A percentile compares a stretch with the other conserved stretches of the same genome.
These are phyloP conservation scores for Alternaria triticimaculans DNA, from an alignment of 2,329 filamentous ascomycete genomes.

Conservation along the genomic window DNA sequence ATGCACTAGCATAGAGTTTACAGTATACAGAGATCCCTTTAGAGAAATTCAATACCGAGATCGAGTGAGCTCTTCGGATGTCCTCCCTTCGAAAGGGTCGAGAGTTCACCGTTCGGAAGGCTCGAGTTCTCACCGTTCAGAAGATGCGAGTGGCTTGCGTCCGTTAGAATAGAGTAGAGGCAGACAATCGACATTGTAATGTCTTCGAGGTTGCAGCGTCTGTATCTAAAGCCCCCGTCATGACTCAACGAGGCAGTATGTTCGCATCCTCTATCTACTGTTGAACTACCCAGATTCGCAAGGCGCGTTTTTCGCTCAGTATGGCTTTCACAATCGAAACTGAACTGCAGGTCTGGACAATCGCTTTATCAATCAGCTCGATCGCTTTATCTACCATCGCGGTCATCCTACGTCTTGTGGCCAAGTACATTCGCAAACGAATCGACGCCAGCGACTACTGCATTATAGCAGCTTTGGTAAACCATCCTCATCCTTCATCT, in stretches of 20 bases:
- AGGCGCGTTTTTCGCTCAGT: neutral
- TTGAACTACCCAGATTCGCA: neutral
- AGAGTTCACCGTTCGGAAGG: too few species aligned
- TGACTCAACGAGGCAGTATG: neutral
- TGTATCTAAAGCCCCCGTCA: neutral
- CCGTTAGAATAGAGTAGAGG: neutral
- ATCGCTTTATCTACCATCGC: neutral
- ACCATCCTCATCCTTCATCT: neutral
- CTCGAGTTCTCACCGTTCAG: too few species aligned
- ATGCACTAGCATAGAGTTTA: neutral
- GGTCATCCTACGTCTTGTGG: neutral
- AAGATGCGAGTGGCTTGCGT: neutral
- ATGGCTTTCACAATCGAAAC: neutral
- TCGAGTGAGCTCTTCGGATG: neutral
- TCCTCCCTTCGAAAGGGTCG: neutral
- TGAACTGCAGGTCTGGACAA: neutral
- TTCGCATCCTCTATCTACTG: too few species aligned
- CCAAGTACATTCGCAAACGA: neutral
- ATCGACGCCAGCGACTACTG: neutral
- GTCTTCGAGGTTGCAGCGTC: neutral
- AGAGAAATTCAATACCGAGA: neutral
- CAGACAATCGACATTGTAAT: neutral
- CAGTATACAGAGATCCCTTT: neutral
- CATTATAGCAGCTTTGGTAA: neutral
- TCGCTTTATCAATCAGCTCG: neutral